Percentiles rank a stretch among this genome's conserved stretches.
phyloP scores from a whole-genome alignment of 1,284 basidiomycete genomes.

The Ustilago tritici region DNA sequence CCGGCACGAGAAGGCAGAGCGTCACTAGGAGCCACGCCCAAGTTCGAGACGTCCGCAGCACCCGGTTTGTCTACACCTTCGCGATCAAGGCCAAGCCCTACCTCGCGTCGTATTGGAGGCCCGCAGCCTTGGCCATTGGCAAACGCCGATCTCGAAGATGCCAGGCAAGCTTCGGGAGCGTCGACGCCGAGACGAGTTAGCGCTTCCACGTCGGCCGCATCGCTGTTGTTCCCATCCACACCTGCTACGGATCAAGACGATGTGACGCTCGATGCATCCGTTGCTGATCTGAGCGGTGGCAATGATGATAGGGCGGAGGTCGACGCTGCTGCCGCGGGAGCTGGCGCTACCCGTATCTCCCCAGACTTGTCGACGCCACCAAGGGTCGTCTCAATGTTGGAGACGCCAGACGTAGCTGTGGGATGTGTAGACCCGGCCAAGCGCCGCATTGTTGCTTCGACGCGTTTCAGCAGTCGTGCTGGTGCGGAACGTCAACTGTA shows the following conservation, averaged over 20 bases:
- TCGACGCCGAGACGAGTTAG: slow-evolving; percentile 22
- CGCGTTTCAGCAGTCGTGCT: slow-evolving; percentile 81
- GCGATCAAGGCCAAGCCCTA: slow-evolving; percentile 29
- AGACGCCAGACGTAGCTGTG: slow-evolving; percentile 58
- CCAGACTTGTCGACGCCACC: slow-evolving; percentile 58
- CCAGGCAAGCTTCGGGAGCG: neutral
- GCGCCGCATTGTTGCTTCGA: slow-evolving; percentile 83
- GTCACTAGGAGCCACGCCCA: slow-evolving; percentile 23
- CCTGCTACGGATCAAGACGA: slow-evolving; percentile 15
- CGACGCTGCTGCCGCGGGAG: neutral
- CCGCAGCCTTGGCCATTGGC: slow-evolving; percentile 47
- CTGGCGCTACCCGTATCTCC: slow-evolving; percentile 48
- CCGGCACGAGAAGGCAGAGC: slow-evolving; percentile 26
- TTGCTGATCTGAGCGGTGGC: neutral
- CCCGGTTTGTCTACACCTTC: slow-evolving; percentile 36
- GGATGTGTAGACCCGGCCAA: slow-evolving; percentile 60
- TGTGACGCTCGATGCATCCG: slow-evolving; percentile 6
- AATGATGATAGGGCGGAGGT: slow-evolving; percentile 1
- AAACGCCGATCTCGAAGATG: slow-evolving; percentile 12
- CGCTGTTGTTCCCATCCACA: slow-evolving; percentile 35
- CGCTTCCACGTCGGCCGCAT: slow-evolving; percentile 27
- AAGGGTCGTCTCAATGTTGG: slow-evolving; percentile 48
- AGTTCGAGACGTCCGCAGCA: slow-evolving; percentile 9
- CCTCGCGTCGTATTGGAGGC: slow-evolving; percentile 19
- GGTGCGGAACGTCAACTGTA: slow-evolving; percentile 77